phyloP scores from a whole-genome alignment of 768 basidiomycete genomes.

The Leucogyrophana mollusca region DNA sequence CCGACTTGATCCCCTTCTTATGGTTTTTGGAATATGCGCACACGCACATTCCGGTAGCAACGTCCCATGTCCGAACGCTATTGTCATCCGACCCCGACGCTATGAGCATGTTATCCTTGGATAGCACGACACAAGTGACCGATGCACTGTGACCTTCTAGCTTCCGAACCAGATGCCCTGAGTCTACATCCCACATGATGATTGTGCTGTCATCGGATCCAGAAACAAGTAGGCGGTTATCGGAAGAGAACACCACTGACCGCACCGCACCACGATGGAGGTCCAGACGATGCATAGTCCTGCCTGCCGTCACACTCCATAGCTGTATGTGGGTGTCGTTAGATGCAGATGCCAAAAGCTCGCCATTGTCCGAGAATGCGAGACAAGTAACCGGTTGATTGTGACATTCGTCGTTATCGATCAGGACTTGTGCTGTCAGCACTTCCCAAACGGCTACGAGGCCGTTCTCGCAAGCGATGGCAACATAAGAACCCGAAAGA shows the following conservation, averaged over 20 bases:
- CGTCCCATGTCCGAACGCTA: conserved; percentile 23
- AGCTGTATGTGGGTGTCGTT: conserved; percentile 15
- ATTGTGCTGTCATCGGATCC: conserved; percentile 21
- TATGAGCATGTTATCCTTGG: conserved; percentile 9
- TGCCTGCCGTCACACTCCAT: conserved; percentile 19
- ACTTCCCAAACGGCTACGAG: conserved; percentile 18
- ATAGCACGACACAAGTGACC: conserved; percentile 19
- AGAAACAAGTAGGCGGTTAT: conserved; percentile 19
- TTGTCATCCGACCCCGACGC: conserved; percentile 25
- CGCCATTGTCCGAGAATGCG: conserved; percentile 14
- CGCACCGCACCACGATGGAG: conserved; percentile 18
- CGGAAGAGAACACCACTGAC: conserved; percentile 19
- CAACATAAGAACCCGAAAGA: conserved; percentile 16
- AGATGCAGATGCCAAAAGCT: conserved; percentile 17
- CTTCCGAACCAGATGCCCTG: conserved; percentile 11
- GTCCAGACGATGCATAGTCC: conserved; percentile 11
- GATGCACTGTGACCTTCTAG: conserved; percentile 19
- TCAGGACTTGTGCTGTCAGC: conserved; percentile 20
- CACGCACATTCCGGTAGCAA: conserved; percentile 12
- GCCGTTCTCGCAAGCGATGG: conserved; percentile 15
- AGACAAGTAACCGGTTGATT: conserved; percentile 15
- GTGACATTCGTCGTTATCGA: conserved; percentile 10
- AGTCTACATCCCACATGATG: conserved; percentile 21
- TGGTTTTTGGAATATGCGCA: conserved; percentile 14
- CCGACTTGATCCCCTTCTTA: conserved; percentile 8